Evolutionary conservation across 495 filamentous ascomycete genomes (phyloP).

Genomic region (Xylaria palmicola): DNA sequence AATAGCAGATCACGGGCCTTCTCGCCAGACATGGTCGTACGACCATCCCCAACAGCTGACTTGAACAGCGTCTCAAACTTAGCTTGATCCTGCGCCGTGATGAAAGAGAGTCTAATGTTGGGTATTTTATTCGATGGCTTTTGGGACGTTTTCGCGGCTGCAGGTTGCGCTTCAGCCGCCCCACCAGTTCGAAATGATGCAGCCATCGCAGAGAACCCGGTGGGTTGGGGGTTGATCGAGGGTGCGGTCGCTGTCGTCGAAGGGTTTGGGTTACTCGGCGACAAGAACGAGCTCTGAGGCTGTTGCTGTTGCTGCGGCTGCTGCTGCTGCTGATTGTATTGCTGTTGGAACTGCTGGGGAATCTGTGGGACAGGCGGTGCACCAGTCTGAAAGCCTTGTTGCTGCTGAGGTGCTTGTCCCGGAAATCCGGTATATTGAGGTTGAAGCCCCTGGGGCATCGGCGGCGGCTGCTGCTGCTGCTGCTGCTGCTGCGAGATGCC

Average conservation of each 20-base stretch:
- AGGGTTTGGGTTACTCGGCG: conserved; percentile 31
- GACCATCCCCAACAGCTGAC: conserved; percentile 82
- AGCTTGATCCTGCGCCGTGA: conserved; percentile 91
- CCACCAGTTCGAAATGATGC: conserved; percentile 72
- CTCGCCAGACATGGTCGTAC: conserved; percentile 84
- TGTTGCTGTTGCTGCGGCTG: conserved; percentile 45
- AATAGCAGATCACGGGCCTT: conserved; percentile 86
- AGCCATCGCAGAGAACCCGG: conserved; percentile 77
- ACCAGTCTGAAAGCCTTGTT: conserved; percentile 48
- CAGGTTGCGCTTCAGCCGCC: conserved; percentile 51
- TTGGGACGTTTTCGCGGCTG: conserved; percentile 44
- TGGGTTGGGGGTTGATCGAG: conserved; percentile 65
- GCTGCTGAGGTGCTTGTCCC: conserved; percentile 40
- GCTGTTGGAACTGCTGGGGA: conserved; percentile 51
- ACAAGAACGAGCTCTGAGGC: conserved; percentile 40
- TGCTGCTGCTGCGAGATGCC: conserved; percentile 50
- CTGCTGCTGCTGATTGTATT: conserved; percentile 42
- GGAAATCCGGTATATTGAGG: conserved; percentile 58
- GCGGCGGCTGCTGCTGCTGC: too few relatives aligned
- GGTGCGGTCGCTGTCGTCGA: conserved; percentile 37
- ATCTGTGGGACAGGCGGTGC: conserved; percentile 57
- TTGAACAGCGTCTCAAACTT: conserved; percentile 99
- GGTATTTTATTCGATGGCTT: conserved; percentile 68
- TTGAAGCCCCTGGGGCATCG: conserved; percentile 57
- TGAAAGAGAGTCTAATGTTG: conserved; percentile 92